Base-by-base conservation (phyloP, 768 basidiomycete species). In the Russula lepida region DNA sequence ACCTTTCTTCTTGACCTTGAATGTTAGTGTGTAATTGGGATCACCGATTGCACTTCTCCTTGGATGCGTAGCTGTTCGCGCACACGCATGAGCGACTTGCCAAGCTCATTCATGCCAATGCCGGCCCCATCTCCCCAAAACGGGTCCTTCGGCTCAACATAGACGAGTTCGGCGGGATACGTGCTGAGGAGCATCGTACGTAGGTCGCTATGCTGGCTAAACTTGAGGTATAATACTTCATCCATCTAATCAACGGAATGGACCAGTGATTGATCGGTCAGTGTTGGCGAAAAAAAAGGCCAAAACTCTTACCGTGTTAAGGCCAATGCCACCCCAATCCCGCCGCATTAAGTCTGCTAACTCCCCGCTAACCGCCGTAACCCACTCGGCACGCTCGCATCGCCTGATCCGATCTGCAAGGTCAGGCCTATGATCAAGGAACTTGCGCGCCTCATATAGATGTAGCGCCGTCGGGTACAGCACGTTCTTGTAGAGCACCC, bases 391-490 rank as follows among this genome's bases (percentile, higher is more conserved):
- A 13, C 35, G 35, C 43, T 68, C 68, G 63, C 73, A 74, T 13
- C 60, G 67, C 55, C 86, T 77, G 58, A 91, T 85, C 30, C 67
- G 66, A 57, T 88, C 83, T 12, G 83, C 82, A 19, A 86, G 65
- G 0, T 80, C 70, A 0, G 80, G 81, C 2, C 75, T 74, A 23
- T 75, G 70, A 2, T 77, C 76, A 35, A 82, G 67, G 70, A 83
- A 92, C 70, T 87, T 87, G 68, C 86, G 74, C 11, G 88, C 88
- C 71, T 92, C 88, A 58, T 83, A 79, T 19, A 92, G 76, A 64
- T 92, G 89, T 66, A 84, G 71, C 12, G 85, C 89, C 1, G 83
- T 86, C 1, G 86, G 86, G 66, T 84, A 92, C 44, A 72, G 70
- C 58, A 73, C 74, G 43, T 80, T 76, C 43, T 75, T 69, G 70